Conservation (phyloP, 495 filamentous ascomycete genomes). For the Aspergillus nidulans region DNA sequence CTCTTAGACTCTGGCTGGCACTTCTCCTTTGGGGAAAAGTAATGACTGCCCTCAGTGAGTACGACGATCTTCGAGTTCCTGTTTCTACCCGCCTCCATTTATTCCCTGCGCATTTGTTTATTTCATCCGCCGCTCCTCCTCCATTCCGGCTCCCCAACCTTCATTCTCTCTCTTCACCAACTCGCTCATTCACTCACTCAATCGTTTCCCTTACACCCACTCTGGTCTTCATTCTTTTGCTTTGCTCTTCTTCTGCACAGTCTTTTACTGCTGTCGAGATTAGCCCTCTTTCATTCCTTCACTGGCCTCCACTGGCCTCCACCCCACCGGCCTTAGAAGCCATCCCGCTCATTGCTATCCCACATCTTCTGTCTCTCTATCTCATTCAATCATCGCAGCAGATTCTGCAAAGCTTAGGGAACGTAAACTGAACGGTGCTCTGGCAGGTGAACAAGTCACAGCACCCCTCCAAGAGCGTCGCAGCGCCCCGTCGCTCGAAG, state of each 20-base stretch:
- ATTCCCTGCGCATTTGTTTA: conserved; percentile 41
- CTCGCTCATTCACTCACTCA: conserved; percentile 3
- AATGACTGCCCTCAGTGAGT: conserved; percentile 44
- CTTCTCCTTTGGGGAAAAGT: conserved; percentile 21
- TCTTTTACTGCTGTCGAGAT: conserved; percentile 6
- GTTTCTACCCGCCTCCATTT: conserved; percentile 26
- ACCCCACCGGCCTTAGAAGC: not conserved
- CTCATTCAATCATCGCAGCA: not conserved
- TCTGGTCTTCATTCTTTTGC: conserved; percentile 20
- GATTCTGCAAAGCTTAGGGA: not conserved
- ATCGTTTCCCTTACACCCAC: conserved; percentile 10
- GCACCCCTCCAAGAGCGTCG: conserved; percentile 22
- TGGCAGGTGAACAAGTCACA: conserved; percentile 29
- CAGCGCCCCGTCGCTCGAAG: conserved; percentile 27
- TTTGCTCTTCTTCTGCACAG: conserved; percentile 5
- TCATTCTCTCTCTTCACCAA: conserved; percentile 13
- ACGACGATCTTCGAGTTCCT: conserved; percentile 21
- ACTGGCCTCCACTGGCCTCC: not conserved
- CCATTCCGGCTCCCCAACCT: conserved; percentile 27
- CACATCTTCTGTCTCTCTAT: not conserved
- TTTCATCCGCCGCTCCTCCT: conserved; percentile 30
- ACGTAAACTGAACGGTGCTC: conserved; percentile 16
- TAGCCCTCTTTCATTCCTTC: conserved; percentile 2
- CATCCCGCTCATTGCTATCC: not conserved
- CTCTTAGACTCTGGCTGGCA: conserved; percentile 20